phyloP scores from a whole-genome alignment of 495 filamentous ascomycete genomes.

The Aspergillus nanangensis region DNA sequence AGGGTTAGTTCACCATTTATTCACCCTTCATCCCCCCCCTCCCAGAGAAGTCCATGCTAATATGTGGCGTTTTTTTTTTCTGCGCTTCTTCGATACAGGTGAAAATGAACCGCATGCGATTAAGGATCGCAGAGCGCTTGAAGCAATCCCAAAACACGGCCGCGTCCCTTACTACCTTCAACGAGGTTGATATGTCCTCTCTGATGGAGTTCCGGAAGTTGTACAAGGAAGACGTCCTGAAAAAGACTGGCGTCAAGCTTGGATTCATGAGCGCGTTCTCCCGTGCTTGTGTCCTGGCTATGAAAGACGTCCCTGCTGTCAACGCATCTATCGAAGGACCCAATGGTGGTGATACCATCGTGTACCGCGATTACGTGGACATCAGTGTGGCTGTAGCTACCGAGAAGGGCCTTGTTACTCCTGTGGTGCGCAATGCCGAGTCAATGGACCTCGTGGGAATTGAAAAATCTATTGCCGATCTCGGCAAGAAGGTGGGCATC shows the following conservation, averaged over 20 bases:
- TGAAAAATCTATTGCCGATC: conserved; percentile 85
- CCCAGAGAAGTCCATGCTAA: not conserved
- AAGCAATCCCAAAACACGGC: conserved; percentile 99
- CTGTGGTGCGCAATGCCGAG: conserved; percentile 92
- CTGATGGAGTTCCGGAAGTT: conserved; percentile 94
- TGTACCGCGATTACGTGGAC: conserved; percentile 97
- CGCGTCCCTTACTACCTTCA: conserved; percentile 95
- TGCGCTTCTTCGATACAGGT: conserved; percentile 48
- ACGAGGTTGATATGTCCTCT: conserved; percentile 98
- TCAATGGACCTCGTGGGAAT: conserved; percentile 81
- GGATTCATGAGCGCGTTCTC: conserved; percentile 99
- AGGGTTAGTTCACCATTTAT: conserved; percentile 57
- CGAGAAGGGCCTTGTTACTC: conserved; percentile 95
- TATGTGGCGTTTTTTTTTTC: not conserved
- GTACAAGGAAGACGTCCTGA: conserved; percentile 94
- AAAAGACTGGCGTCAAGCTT: conserved; percentile 95
- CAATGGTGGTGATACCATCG: conserved; percentile 92
- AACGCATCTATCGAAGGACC: conserved; percentile 97
- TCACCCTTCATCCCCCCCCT: not conserved
- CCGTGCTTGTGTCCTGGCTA: conserved; percentile 83
- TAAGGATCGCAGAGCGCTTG: conserved; percentile 92
- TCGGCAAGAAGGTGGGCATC: conserved; percentile 79
- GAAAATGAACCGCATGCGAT: conserved; percentile 99
- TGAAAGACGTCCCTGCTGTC: conserved; percentile 91
- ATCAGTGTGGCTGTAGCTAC: conserved; percentile 97